Base-by-base conservation (phyloP, 2,329 filamentous ascomycete species). In the Ambrosiella xylebori region DNA sequence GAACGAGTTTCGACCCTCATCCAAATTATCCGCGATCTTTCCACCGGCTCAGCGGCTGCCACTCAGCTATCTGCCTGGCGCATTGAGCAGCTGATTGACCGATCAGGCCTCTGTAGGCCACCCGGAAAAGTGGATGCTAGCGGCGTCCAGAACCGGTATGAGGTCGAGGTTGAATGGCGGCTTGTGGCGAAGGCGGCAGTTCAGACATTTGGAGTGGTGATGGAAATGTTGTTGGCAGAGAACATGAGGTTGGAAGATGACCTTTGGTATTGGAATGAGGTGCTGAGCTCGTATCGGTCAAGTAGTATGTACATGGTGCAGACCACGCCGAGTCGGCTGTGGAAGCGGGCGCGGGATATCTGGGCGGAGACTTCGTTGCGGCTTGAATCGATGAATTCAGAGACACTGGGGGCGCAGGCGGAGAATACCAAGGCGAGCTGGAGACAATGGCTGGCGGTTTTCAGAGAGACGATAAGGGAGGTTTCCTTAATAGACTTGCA, bases 181-280 rank as follows among this genome's bases (percentile, higher is more conserved):
- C 74, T 96, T 13, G 79, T 94, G 37, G 88, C 86, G 70, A 98
- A 97, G 69, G 90, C 90, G 3, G 87, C 90, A 0, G 81, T 90
- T n/a, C 91, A 96, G 66, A 83, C 85, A 1, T 94, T 95, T 65
- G 91, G 91, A 3, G 73, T 87, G 54, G 77, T 95, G 45, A 73
- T 96, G 63, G 82, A 83, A 64, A 82, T 80, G 0, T 76, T 97
- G 2, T 71, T 96, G 9, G 85, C 91, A 58, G 85, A 93, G 64
- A 94, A 89, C 9, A 82, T 91, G 9, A 84, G 85, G 0, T 71
- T 98, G 15, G 86, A 82, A 64, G 84, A 95, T 63, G 89, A 95
- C 64, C 84, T 95, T 27, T 90, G 85, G 81, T 97, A 97, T 68
- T 98, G 93, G 93, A 88, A 95, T 66, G 86, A 93, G 63, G 79